Base-by-base conservation (phyloP, 495 filamentous ascomycete genomes). In the Penicillium pancosmium region DNA sequence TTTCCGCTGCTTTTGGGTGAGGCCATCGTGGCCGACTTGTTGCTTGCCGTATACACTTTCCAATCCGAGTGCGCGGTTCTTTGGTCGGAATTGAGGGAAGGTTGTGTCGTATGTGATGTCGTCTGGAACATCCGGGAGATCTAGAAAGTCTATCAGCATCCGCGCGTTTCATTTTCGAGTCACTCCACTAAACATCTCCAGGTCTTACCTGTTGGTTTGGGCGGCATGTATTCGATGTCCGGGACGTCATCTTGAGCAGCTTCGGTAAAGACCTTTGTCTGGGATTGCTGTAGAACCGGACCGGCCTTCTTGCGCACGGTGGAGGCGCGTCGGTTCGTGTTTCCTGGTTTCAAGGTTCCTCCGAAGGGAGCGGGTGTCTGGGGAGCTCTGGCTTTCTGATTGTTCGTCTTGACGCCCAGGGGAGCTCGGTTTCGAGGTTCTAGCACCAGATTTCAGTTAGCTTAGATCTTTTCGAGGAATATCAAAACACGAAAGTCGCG, bases 331-430 rank as follows among this genome's bases (percentile, higher is more conserved):
- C 77, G 80, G 36, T 74, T 74, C 3, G 77, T 79, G 64, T 78
- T 81, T 49, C 73, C 74, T 33, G 73, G 67, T 60, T 83, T 80
- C 54, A 73, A 65, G n/a, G 71, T 75, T 40, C 72, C 76, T 34
- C 66, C 61, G 38, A 76, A 74, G 10, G 79, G 79, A 27, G 76
- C 83, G 1, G 86, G 86, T 5, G 85, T 91, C 63, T 88, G 85
- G 38, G 87, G 81, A 5, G 82, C 82, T 66, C 81, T 90, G 52
- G 90, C 82, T 77, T 94, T 97, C 41, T 89, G 90, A 74, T 99
- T 99, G 44, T 94, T 97, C 0, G 93, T 98, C 74, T 99, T 99
- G 78, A 87, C 82, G 38, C 95, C 95, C 51, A 97, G 75, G 4
- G 91, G 88, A 40, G 94, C 92, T 59, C 92, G 87, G 48, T 82